phyloP scores from a whole-genome alignment of 2,329 filamentous ascomycete genomes.

The Phyllosticta citrichinensis region DNA sequence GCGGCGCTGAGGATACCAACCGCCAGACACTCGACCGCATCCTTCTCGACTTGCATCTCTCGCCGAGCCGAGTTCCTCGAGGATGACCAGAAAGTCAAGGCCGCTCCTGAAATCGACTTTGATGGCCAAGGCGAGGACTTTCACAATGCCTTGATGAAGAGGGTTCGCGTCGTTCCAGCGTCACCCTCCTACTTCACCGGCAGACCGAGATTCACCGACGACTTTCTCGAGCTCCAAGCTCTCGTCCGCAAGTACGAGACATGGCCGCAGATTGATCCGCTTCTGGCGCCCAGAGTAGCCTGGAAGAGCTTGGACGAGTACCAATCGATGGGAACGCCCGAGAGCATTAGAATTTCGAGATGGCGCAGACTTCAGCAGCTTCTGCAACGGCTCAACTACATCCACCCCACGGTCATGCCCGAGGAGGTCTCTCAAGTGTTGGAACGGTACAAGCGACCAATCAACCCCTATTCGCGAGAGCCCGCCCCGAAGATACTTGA shows the following conservation, averaged over 20 bases:
- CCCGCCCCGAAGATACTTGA: slow-evolving; percentile 60
- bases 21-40: slow-evolving; percentile 10
- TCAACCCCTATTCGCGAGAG: slow-evolving; percentile 59
- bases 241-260: slow-evolving; percentile 62
- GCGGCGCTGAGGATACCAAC: background rate
- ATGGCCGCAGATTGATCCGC: slow-evolving; percentile 57
- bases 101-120: slow-evolving; percentile 37
- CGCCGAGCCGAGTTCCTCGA: slow-evolving; percentile 19
- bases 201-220: slow-evolving; percentile 76
- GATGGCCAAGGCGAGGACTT: slow-evolving; percentile 1
- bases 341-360: slow-evolving; percentile 50
- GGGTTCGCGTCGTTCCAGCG: slow-evolving; percentile 63
- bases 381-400: slow-evolving; percentile 71
- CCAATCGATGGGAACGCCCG: slow-evolving; percentile 39
- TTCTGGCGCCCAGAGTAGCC: slow-evolving; percentile 60
- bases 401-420: slow-evolving; percentile 69
- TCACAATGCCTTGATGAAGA: slow-evolving; percentile 16
- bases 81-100: slow-evolving; percentile 23
- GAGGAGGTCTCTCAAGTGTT: slow-evolving; percentile 56
- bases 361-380: slow-evolving; percentile 69
- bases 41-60: slow-evolving; percentile 23
- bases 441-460: slow-evolving; percentile 60
- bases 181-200: slow-evolving; percentile 95
- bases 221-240: slow-evolving; percentile 61
- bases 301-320: slow-evolving; percentile 78